phyloP scores from a whole-genome alignment of 2,329 filamentous ascomycete genomes.

The Xylaria hypoxylon region DNA sequence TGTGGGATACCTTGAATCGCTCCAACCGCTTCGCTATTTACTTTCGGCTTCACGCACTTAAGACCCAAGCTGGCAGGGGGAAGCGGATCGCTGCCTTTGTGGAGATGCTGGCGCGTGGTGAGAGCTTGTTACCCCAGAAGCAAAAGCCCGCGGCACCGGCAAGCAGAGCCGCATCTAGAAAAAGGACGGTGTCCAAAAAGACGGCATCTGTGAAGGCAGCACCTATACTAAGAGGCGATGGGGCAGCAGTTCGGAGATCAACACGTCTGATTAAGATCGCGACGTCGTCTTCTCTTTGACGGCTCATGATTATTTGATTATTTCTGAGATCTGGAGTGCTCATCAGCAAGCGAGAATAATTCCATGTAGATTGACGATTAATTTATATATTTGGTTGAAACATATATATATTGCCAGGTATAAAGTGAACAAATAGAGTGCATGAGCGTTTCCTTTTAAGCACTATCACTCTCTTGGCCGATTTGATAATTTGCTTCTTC shows the following conservation, averaged over 20 bases:
- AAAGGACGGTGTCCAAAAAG: background rate
- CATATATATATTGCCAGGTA: no score
- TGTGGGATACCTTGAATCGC: slow-evolving; percentile 38
- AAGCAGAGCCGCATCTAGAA: background rate
- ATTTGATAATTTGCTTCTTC: no score
- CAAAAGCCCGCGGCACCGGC: slow-evolving; percentile 13
- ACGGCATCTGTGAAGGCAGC: background rate
- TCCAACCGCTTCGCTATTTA: slow-evolving; percentile 45
- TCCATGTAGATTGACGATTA: no score
- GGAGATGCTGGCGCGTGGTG: slow-evolving; percentile 42
- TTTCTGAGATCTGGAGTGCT: background rate
- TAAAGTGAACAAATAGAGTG: no score
- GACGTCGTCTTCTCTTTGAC: slow-evolving; percentile 6
- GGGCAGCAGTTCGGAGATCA: slow-evolving; percentile 22
- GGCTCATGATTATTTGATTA: background rate
- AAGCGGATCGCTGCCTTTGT: slow-evolving; percentile 46
- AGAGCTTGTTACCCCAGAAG: slow-evolving; percentile 42
- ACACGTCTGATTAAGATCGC: slow-evolving; percentile 16
- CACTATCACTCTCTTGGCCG: no score
- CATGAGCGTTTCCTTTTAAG: no score
- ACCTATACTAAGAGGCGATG: background rate
- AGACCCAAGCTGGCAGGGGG: slow-evolving; percentile 43
- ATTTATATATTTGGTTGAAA: no score
- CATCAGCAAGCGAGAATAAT: background rate
- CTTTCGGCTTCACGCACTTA: slow-evolving; percentile 43